Evolutionary conservation across 2,329 filamentous ascomycete genomes (phyloP), one percentile per base, ranked within the genome.

Genomic region (Aspergillus sp.): DNA sequence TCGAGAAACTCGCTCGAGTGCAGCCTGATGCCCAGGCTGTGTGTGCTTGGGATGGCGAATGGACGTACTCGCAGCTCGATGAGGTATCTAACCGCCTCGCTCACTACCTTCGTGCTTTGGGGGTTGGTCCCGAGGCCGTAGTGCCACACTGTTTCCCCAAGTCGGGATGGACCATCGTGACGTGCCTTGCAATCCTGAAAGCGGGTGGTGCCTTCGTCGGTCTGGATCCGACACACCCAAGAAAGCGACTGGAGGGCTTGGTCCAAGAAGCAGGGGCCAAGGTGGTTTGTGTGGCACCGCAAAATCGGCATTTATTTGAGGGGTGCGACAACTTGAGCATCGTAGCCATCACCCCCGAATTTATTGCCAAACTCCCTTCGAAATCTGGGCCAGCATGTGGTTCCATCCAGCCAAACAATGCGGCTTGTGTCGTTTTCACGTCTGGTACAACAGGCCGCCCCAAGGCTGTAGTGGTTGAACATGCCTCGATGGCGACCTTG

Each of bases 401-500:
- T 17, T 41, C 12, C 19, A 48, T 48, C 12, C 45, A 48, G 19
- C 45, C 45, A 12, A 48, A 21, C 12, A 13, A 48, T 23, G 12
- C 19, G 23, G 19, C 21, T 7, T 48, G 19, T 13, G 19, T 48
- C 19, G 45, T 0, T 38, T 81, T 79, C 57, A 81, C 79, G 0
- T 80, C 77, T 1, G 79, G 79, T 0, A 74, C 74, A 3, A 80
- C 78, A 1, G 79, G 80, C 2, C 70, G 62, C 4, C 79, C 79
- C 0, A 81, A 81, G 62, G 78, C 74, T 0, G 74, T 80, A 4
- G 28, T 75, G 4, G 76, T 72, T 58, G 64, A 63, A 2, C 78
- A 81, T 51, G 51, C 57, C 0, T 81, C 84, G 0, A 75, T 19
- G 56, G 51, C 13, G 47, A 59, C 45, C 32, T 21, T 50, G 38